These are phyloP conservation scores for Hypoxylon cercidicola DNA, from an alignment of 495 filamentous ascomycete species.

Conservation along the genomic window DNA sequence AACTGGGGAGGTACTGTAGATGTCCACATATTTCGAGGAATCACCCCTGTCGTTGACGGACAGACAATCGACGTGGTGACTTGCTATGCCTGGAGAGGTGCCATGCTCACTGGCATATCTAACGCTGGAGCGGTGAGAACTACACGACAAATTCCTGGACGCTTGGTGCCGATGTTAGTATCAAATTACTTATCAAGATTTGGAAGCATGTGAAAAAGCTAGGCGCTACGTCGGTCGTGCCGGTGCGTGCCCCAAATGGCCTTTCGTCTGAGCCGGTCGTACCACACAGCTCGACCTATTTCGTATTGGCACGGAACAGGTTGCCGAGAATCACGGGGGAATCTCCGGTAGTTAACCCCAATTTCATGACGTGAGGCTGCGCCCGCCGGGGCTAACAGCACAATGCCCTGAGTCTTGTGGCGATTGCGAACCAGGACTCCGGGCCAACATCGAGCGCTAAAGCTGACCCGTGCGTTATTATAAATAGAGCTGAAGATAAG, in stretches of 20 bases:
- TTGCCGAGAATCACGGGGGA: conserved; percentile 45
- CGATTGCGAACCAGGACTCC: no score
- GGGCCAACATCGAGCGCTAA: no score
- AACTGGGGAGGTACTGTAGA: conserved; percentile 43
- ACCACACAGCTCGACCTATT: conserved; percentile 48
- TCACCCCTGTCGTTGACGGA: conserved; percentile 65
- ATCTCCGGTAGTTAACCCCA: conserved; percentile 45
- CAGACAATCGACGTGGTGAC: conserved; percentile 59
- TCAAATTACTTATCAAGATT: conserved; percentile 49
- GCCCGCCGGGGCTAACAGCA: no score
- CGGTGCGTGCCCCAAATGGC: conserved; percentile 33
- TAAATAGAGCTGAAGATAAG: no score
- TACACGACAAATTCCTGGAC: conserved; percentile 67
- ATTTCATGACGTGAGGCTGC: no score
- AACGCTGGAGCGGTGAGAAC: conserved; percentile 50
- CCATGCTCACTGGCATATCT: conserved; percentile 54
- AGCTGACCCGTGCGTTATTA: no score
- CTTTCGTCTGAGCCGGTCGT: conserved; percentile 37
- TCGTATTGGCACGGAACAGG: conserved; percentile 43
- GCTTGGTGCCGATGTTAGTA: conserved; percentile 52
- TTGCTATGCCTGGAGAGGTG: conserved; percentile 61
- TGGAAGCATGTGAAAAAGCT: conserved; percentile 50
- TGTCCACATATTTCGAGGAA: conserved; percentile 64
- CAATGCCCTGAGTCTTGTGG: no score
- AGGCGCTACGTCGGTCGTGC: conserved; percentile 46